These are phyloP conservation scores for Hymenoscyphus infarciens DNA, from an alignment of 2,329 filamentous ascomycete species.

Conservation along the genomic window DNA sequence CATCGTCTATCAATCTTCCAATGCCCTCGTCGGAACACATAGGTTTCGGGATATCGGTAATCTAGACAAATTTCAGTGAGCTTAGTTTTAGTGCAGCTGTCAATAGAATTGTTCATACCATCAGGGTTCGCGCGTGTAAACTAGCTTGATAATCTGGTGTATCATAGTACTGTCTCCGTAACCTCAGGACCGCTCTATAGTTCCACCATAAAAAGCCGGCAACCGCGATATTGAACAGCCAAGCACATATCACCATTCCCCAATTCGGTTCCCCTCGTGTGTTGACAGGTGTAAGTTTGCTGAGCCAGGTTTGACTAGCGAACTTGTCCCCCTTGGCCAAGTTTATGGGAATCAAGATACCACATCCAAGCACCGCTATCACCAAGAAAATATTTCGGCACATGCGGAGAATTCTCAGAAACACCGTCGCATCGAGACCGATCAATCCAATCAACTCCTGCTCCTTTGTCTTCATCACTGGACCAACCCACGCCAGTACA, in stretches of 20 bases:
- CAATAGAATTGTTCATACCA: conserved; percentile 44
- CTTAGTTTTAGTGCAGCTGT: background rate
- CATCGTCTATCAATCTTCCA: conserved; percentile 73
- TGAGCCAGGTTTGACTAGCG: conserved; percentile 42
- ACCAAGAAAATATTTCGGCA: conserved; percentile 82
- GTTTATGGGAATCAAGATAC: conserved; percentile 79
- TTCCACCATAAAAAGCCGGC: conserved; percentile 86
- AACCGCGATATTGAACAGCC: conserved; percentile 69
- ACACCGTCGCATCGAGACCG: conserved; percentile 87
- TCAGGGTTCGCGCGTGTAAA: conserved; percentile 70
- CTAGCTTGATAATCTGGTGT: conserved; percentile 85
- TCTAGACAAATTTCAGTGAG: conserved; percentile 40
- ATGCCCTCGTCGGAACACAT: conserved; percentile 82
- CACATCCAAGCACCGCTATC: conserved; percentile 68
- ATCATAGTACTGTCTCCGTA: conserved; percentile 78
- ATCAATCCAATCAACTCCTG: conserved; percentile 73
- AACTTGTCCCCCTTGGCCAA: conserved; percentile 46
- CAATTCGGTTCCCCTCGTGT: conserved; percentile 53
- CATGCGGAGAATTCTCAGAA: conserved; percentile 87
- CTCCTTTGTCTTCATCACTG: conserved; percentile 76
- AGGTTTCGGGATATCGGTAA: conserved; percentile 80
- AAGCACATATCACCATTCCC: conserved; percentile 57
- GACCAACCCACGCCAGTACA: conserved; percentile 82
- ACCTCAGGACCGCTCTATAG: conserved; percentile 66
- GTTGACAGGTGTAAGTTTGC: conserved; percentile 56